A percentile compares a stretch with the other conserved stretches of the same genome.
phyloP scores from a whole-genome alignment of 2,329 filamentous ascomycete genomes.

The Pestalotiopsis sp. region DNA sequence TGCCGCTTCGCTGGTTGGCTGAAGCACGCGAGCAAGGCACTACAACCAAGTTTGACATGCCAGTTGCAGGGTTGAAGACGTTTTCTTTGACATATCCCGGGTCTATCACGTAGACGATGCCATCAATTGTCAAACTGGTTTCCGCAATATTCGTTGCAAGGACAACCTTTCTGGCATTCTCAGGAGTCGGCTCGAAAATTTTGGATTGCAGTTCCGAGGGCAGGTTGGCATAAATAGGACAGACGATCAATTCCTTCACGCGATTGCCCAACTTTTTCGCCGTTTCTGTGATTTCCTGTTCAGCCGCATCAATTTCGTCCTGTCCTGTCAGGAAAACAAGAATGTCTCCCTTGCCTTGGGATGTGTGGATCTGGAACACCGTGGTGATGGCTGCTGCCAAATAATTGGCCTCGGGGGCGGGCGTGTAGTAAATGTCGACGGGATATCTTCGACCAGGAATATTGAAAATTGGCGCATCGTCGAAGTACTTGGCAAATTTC shows the following conservation, averaged over 20 bases:
- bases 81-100: constrained; percentile 96
- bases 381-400: constrained; percentile 89
- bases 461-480: constrained; percentile 91
- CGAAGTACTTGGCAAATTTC: constrained; percentile 90
- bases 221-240: constrained; percentile 92
- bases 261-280: constrained; percentile 83
- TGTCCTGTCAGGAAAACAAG: constrained; percentile 94
- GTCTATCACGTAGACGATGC: constrained; percentile 95
- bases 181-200: constrained; percentile 92
- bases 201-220: constrained; percentile 89
- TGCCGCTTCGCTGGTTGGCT: constrained; percentile 89
- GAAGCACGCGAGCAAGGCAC: constrained; percentile 90
- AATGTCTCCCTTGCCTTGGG: constrained; percentile 84
- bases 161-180: constrained; percentile 85
- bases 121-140: constrained; percentile 92
- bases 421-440: constrained; percentile 89
- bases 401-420: constrained; percentile 91
- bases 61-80: constrained; percentile 85
- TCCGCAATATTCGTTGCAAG: constrained; percentile 97
- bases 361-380: constrained; percentile 92
- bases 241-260: constrained; percentile 84
- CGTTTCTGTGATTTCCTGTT: constrained; percentile 83
- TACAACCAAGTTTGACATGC: constrained; percentile 90
- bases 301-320: constrained; percentile 91
- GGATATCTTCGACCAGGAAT: constrained; percentile 88